phyloP scores from a whole-genome alignment of 495 filamentous ascomycete genomes.

The Rostrohypoxylon terebratum region DNA sequence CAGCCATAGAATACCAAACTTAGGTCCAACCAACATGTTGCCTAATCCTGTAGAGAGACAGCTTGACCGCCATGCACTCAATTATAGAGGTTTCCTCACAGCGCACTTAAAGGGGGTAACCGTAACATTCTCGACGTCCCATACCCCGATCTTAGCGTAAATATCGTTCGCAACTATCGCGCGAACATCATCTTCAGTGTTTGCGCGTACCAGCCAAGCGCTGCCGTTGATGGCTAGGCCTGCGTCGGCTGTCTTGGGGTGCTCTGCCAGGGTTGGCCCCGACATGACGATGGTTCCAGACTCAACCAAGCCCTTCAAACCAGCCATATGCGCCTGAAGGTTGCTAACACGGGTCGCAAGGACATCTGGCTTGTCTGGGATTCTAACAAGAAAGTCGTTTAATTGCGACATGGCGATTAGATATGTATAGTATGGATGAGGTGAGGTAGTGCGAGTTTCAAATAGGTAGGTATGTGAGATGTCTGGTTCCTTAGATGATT shows the following conservation, averaged over 20 bases:
- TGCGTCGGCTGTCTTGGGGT: slow-evolving; percentile 22
- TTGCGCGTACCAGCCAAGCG: slow-evolving; percentile 29
- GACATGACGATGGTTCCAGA: slow-evolving; percentile 37
- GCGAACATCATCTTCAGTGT: slow-evolving; percentile 29
- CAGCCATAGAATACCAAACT: neutral
- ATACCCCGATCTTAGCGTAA: slow-evolving; percentile 38
- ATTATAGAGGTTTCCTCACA: slow-evolving; percentile 40
- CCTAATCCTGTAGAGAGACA: neutral
- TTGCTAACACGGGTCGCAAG: slow-evolving; percentile 25
- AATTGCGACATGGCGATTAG: slow-evolving; percentile 36
- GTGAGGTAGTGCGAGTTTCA: neutral
- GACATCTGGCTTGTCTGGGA: slow-evolving; percentile 33
- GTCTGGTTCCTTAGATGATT: neutral
- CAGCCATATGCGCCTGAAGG: slow-evolving; percentile 29
- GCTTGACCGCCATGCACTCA: neutral
- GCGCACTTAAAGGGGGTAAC: slow-evolving; percentile 33
- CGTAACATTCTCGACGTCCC: slow-evolving; percentile 35
- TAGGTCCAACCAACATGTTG: neutral
- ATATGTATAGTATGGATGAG: neutral
- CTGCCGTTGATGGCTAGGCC: slow-evolving; percentile 37
- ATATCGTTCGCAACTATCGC: slow-evolving; percentile 26
- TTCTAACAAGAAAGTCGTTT: slow-evolving; percentile 42
- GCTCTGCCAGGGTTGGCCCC: slow-evolving; percentile 33
- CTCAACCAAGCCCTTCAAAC: slow-evolving; percentile 33
- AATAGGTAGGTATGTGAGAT: neutral